These are phyloP conservation scores for Phellinidium pouzarii DNA, from an alignment of 1,284 basidiomycete genomes.

Conservation along the genomic window DNA sequence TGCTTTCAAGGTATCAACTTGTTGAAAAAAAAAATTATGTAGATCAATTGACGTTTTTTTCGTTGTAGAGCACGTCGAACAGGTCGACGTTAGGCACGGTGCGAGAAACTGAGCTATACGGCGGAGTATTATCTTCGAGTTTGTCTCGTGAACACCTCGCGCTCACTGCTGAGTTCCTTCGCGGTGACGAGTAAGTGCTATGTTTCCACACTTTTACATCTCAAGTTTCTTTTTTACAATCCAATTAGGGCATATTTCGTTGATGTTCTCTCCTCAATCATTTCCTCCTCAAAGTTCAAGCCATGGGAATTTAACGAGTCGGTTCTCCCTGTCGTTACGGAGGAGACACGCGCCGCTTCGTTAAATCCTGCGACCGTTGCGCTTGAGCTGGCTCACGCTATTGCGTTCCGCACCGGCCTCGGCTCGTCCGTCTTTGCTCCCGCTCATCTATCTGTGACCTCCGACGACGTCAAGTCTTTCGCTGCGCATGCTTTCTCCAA, in stretches of 20 bases:
- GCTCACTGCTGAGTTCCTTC: slow-evolving; percentile 90
- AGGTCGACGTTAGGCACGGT: slow-evolving; percentile 88
- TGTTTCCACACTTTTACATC: slow-evolving; percentile 9
- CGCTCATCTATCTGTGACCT: slow-evolving; percentile 57
- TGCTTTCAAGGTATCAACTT: slow-evolving; percentile 81
- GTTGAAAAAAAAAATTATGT: too few relatives aligned
- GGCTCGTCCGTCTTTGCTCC: slow-evolving; percentile 83
- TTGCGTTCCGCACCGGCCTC: slow-evolving; percentile 89
- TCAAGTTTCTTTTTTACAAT: slow-evolving; percentile 13
- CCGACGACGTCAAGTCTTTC: slow-evolving; percentile 65
- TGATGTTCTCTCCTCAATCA: slow-evolving; percentile 76
- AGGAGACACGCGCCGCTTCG: slow-evolving; percentile 62
- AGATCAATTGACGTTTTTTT: slow-evolving; percentile 6
- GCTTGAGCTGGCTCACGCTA: slow-evolving; percentile 76
- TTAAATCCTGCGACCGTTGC: slow-evolving; percentile 59
- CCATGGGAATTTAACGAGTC: slow-evolving; percentile 84
- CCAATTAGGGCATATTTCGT: slow-evolving; percentile 88
- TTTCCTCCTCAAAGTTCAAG: slow-evolving; percentile 78
- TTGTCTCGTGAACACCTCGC: slow-evolving; percentile 89
- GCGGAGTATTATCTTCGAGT: slow-evolving; percentile 85
- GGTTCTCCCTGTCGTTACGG: slow-evolving; percentile 69
- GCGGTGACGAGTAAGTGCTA: slow-evolving; percentile 87
- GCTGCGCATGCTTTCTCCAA: slow-evolving; percentile 69
- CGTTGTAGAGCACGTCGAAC: slow-evolving; percentile 67
- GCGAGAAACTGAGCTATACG: slow-evolving; percentile 91